These are phyloP conservation scores for Fusarium drepaniforme DNA, from an alignment of 2,329 filamentous ascomycete genomes.

Conservation along the genomic window DNA sequence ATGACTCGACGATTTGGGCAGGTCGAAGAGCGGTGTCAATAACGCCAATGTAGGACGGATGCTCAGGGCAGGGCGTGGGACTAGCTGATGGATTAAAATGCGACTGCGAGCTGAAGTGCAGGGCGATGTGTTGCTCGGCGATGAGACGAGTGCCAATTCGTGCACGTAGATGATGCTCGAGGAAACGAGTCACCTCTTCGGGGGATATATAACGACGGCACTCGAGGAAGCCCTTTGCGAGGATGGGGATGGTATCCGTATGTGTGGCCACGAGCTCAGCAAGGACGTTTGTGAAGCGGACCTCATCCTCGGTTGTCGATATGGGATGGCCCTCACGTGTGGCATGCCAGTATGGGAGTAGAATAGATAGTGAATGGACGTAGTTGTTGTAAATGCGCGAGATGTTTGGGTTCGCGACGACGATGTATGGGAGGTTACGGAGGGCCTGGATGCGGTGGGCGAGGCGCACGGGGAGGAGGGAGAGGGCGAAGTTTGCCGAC, in stretches of 20 bases:
- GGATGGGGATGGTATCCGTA: conserved; percentile 91
- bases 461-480: conserved; percentile 89
- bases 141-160: conserved; percentile 94
- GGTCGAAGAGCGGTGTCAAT: conserved; percentile 93
- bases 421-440: conserved; percentile 94
- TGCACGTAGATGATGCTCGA: conserved; percentile 93
- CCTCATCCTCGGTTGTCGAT: conserved; percentile 83
- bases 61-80: conserved; percentile 63
- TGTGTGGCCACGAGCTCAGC: conserved; percentile 97
- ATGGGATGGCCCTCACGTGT: conserved; percentile 53
- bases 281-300: conserved; percentile 91
- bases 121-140: conserved; percentile 94
- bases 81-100: conserved; percentile 70
- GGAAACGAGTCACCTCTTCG: conserved; percentile 86
- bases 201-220: conserved; percentile 90
- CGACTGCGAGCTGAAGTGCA: conserved; percentile 80
- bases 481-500: conserved; percentile 96
- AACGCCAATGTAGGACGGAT: conserved; percentile 86
- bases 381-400: conserved; percentile 97
- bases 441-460: conserved; percentile 94
- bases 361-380: conserved; percentile 88
- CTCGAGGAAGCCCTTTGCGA: conserved; percentile 93
- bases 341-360: conserved; percentile 82
- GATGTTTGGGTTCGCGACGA: conserved; percentile 97
- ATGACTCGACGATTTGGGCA: conserved; percentile 83